Evolutionary conservation across 305 asterid species (phyloP).

Genomic region (Ajuga reptans): DNA sequence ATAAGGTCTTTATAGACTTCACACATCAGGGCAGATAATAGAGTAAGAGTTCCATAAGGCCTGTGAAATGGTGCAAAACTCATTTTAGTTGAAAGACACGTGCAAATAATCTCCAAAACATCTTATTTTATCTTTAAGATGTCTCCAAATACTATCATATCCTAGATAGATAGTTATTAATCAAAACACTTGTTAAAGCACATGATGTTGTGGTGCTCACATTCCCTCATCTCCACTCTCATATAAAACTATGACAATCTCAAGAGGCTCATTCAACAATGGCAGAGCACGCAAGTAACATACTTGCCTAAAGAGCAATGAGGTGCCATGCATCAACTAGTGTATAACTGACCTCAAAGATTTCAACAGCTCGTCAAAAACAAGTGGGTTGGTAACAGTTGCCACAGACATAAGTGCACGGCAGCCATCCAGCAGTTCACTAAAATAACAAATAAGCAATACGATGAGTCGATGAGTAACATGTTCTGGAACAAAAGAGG

Average conservation of each 20-base stretch:
- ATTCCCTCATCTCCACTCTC: constrained; percentile 1
- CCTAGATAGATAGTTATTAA: constrained; percentile 3
- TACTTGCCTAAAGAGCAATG: constrained; percentile 6
- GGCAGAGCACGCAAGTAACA: constrained; percentile 1
- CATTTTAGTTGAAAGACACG: constrained; percentile 4
- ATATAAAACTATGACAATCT: constrained; percentile 10
- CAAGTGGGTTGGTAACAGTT: constrained; percentile 62
- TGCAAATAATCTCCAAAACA: constrained; percentile 6
- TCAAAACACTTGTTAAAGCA: constrained; percentile 15
- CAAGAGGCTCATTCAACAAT: not conserved
- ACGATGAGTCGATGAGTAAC: constrained; percentile 20
- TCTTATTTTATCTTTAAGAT: not conserved
- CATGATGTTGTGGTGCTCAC: constrained; percentile 9
- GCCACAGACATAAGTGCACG: constrained; percentile 82
- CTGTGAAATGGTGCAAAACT: constrained; percentile 38
- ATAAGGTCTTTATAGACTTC: constrained; percentile 70
- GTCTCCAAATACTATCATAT: not conserved
- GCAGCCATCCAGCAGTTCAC: constrained; percentile 95
- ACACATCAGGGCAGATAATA: constrained; percentile 66
- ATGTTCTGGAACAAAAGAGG: constrained; percentile 17
- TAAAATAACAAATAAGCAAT: constrained; percentile 35
- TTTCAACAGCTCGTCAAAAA: constrained; percentile 74
- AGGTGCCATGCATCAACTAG: constrained; percentile 9
- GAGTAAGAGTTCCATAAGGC: constrained; percentile 79
- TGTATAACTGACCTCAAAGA: constrained; percentile 53